Evolutionary conservation across 176 grass and related monocot species (phyloP).

Genomic region (Phyllostachys edulis): DNA sequence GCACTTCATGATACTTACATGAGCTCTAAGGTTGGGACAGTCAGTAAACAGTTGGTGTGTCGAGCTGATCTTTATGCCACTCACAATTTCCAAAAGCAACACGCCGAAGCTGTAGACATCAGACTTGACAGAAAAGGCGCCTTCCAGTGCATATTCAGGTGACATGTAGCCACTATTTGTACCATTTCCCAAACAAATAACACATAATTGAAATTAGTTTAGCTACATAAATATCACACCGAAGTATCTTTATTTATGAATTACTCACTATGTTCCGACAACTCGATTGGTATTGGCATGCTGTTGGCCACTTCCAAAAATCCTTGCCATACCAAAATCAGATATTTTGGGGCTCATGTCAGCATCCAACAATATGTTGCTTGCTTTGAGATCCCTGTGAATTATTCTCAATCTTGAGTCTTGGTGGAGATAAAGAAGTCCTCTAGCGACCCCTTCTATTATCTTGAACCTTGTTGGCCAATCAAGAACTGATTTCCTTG

Average conservation of each 20-base stretch:
- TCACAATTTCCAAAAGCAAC: constrained; percentile 40
- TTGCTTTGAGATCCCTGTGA: too few relatives aligned
- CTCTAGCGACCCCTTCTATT: too few relatives aligned
- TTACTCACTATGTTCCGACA: not conserved
- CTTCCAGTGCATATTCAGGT: constrained; percentile 49
- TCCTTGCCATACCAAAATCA: too few relatives aligned
- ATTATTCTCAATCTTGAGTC: too few relatives aligned
- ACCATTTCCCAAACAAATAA: not conserved
- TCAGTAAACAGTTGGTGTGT: not conserved
- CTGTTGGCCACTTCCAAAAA: too few relatives aligned
- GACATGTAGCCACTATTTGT: constrained; percentile 26
- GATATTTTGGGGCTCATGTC: too few relatives aligned
- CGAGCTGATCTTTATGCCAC: constrained; percentile 21
- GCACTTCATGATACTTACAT: constrained; percentile 13
- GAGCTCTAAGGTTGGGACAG: not conserved
- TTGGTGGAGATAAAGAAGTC: too few relatives aligned
- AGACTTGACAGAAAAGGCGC: constrained; percentile 40
- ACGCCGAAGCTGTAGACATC: constrained; percentile 44
- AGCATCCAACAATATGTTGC: too few relatives aligned
- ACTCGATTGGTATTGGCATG: too few relatives aligned
- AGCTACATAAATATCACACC: not conserved
- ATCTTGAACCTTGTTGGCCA: too few relatives aligned
- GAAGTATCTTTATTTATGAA: not conserved
- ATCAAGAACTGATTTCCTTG: too few relatives aligned
- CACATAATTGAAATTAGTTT: not conserved